phyloP scores from a whole-genome alignment of 768 basidiomycete species.

The Amanita pallidorosea region DNA sequence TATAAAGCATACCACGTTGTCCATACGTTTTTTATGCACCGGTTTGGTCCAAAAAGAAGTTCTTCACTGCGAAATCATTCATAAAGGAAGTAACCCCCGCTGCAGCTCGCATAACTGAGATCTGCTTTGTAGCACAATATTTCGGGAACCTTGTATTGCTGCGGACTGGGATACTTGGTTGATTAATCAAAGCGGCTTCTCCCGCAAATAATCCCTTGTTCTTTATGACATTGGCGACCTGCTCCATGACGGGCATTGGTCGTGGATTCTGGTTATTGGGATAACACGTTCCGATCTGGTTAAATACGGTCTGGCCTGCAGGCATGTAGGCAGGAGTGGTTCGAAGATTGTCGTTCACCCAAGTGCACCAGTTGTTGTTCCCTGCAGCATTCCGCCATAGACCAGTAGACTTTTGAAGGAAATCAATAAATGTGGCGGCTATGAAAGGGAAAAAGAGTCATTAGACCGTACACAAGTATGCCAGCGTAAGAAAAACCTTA shows the following conservation, averaged over 20 bases:
- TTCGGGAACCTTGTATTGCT: background rate
- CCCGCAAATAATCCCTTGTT: background rate
- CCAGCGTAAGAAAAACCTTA: background rate
- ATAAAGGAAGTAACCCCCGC: conserved; percentile 1
- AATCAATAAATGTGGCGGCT: background rate
- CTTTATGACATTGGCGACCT: conserved; percentile 1
- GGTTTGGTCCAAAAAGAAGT: background rate
- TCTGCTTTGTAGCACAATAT: background rate
- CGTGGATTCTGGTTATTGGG: background rate
- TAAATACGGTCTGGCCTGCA: background rate
- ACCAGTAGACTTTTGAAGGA: background rate
- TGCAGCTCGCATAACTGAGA: background rate
- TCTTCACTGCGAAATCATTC: background rate
- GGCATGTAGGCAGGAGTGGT: background rate
- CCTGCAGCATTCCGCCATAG: background rate
- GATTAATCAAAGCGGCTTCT: background rate
- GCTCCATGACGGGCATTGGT: background rate
- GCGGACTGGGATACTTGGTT: background rate
- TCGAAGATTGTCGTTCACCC: background rate
- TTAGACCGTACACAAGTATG: background rate
- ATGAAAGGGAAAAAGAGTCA: background rate
- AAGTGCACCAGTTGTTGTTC: background rate
- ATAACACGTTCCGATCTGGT: conserved; percentile 1
- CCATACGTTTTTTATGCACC: background rate
- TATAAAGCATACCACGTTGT: background rate